A percentile compares a stretch with the other conserved stretches of the same genome.
phyloP scores from a whole-genome alignment of 139 green algal species.

The Eudorina sp. region DNA sequence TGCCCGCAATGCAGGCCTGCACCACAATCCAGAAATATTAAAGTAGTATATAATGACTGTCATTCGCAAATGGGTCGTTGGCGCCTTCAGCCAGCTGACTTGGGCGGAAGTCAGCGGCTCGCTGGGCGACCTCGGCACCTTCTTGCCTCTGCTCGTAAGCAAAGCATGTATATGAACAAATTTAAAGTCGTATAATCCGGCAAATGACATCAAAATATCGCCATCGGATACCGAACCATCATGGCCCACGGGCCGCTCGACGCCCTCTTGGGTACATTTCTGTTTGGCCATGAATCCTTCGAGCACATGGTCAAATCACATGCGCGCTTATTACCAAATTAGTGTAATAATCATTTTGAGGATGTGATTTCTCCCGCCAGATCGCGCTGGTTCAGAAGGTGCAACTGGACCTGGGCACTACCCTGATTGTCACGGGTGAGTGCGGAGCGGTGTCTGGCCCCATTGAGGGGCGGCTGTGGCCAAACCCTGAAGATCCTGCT shows the following conservation, averaged over 20 bases:
- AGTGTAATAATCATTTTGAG: too few species aligned
- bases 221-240: too few species aligned
- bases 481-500: too few species aligned
- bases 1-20: too few species aligned
- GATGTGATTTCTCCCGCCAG: conserved; percentile 49
- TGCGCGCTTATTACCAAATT: too few species aligned
- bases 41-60: not conserved
- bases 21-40: not conserved
- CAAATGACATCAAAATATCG: too few species aligned
- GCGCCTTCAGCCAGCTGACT: conserved; percentile 14
- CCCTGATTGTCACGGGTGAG: conserved; percentile 75
- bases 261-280: too few species aligned
- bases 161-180: not conserved
- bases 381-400: conserved; percentile 69
- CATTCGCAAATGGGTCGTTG: not conserved
- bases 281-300: too few species aligned
- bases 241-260: too few species aligned
- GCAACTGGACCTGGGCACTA: conserved; percentile 83
- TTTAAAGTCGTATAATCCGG: not conserved
- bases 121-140: conserved; percentile 86
- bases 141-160: conserved; percentile 75
- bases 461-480: too few species aligned
- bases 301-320: too few species aligned
- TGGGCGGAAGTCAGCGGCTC: conserved; percentile 62
- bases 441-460: too few species aligned